Base-by-base conservation (phyloP, 768 basidiomycete genomes). In the Rhodotorula toruloides region DNA sequence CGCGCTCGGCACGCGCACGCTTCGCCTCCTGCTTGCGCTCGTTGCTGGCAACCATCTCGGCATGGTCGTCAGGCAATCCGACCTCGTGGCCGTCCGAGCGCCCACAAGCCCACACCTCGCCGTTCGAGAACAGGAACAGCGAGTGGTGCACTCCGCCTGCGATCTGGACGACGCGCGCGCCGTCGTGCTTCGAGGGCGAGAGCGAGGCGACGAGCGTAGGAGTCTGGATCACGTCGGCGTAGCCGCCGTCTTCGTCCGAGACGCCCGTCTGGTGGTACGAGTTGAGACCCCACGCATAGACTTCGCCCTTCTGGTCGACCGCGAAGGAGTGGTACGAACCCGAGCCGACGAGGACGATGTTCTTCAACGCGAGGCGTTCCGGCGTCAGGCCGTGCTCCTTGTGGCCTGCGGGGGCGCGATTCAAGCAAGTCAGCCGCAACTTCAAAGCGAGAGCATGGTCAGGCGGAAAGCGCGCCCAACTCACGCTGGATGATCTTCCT, bases 261-360 rank as follows among this genome's bases (percentile, higher is more conserved):
- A 84, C 78, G 29, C 84, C 87, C 9, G 81, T 81, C 70, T 94
- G 84, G 67, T 88, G 85, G 62, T 87, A 84, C 42, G 89, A 80
- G 77, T 98, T 96, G 65, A 92, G 81, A n/a, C 94, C 94, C 94
- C 94, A 97, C 19, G 85, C 91, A 86, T 87, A 97, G 14, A 94
- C 88, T 54, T 83, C 84, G 36, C 91, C 92, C 11, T 81, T 79
- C 58, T 87, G 84, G 76, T 91, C 87, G 62, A 97, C 85, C 5
- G 92, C 93, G 74, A 96, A 97, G 0, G 91, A 93, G 74, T 90
- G 88, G 77, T 86, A 89, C 57, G 83, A 82, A 12, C 94, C 93
- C 0, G 91, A 84, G 8, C 91, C 91, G 67, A 97, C 80, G 47
- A 79, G 79, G 19, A 86, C 85, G 50, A 85, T 84, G 63, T 85